A percentile compares a stretch with the other conserved stretches of the same genome.
Evolutionary conservation across 83 land plant species (phyloP).

Genomic region (Larix sibirica): DNA sequence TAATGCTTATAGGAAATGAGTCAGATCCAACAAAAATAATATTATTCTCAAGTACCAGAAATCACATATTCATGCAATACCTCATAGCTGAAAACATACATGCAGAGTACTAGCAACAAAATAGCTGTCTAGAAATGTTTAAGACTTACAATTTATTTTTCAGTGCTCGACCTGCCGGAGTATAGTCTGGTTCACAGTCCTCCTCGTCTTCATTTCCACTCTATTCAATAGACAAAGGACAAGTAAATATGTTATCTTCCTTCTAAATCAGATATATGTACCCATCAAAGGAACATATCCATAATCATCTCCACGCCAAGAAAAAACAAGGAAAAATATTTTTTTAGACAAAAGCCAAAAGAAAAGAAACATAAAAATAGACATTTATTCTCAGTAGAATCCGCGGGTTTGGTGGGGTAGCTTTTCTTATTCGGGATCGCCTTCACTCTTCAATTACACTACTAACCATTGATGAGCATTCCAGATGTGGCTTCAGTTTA

Average conservation of each 20-base stretch:
- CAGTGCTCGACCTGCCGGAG: constrained; percentile 88
- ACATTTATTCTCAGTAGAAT: no score
- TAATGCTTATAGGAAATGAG: constrained; percentile 12
- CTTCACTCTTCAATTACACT: no score
- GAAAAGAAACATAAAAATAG: no score
- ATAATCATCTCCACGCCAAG: no score
- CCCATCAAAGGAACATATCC: no score
- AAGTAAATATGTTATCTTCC: neutral
- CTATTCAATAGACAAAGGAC: constrained; percentile 35
- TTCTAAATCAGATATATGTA: no score
- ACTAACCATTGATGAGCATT: no score
- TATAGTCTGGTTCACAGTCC: constrained; percentile 77
- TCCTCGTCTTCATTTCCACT: constrained; percentile 71
- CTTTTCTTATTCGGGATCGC: no score
- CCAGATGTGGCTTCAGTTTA: no score
- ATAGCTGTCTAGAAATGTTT: neutral
- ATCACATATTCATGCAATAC: neutral
- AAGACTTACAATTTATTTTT: constrained; percentile 83
- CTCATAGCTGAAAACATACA: constrained; percentile 8
- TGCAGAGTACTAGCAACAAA: constrained; percentile 1
- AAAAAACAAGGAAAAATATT: no score
- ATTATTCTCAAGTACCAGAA: neutral
- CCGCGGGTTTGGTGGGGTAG: no score
- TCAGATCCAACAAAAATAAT: neutral
- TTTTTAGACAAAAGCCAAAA: no score